Conservation (phyloP, 495 filamentous ascomycete genomes). For the Lichenothelia convexa region DNA sequence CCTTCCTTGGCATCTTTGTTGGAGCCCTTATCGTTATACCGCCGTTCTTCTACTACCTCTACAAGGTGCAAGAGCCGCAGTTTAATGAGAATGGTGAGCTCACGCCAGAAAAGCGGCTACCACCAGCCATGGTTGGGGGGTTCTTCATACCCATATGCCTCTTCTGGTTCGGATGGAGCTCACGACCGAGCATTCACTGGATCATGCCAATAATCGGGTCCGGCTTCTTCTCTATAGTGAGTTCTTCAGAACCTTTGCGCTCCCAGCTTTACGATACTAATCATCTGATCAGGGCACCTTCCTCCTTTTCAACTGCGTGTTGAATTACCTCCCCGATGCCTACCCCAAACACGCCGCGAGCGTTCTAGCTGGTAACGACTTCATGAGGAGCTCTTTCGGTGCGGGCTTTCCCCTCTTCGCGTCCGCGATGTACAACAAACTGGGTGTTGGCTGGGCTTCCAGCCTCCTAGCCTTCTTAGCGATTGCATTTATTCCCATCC, state of each 20-base stretch:
- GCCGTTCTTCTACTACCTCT: conserved; percentile 29
- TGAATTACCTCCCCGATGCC: conserved; percentile 11
- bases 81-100: conserved; percentile 26
- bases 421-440: conserved; percentile 20
- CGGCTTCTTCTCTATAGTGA: conserved; percentile 29
- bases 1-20: conserved; percentile 33
- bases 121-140: conserved; percentile 25
- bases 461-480: conserved; percentile 16
- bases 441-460: conserved; percentile 18
- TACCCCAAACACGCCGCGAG: conserved; percentile 25
- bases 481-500: conserved; percentile 22
- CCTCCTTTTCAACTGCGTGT: conserved; percentile 1
- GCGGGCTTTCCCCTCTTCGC: conserved; percentile 33
- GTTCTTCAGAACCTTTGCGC: conserved; percentile 30
- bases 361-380: conserved; percentile 33
- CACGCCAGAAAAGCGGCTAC: conserved; percentile 26
- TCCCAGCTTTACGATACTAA: conserved; percentile 16
- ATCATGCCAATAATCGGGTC: conserved; percentile 36
- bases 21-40: conserved; percentile 24
- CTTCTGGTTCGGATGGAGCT: conserved; percentile 33
- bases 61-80: conserved; percentile 20
- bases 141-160: conserved; percentile 29
- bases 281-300: not conserved
- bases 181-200: conserved; percentile 28
- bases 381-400: conserved; percentile 29